Evolutionary conservation across 2,329 filamentous ascomycete species (phyloP), one percentile per base, ranked within the genome.

Genomic region (Xylariaceae sp.): DNA sequence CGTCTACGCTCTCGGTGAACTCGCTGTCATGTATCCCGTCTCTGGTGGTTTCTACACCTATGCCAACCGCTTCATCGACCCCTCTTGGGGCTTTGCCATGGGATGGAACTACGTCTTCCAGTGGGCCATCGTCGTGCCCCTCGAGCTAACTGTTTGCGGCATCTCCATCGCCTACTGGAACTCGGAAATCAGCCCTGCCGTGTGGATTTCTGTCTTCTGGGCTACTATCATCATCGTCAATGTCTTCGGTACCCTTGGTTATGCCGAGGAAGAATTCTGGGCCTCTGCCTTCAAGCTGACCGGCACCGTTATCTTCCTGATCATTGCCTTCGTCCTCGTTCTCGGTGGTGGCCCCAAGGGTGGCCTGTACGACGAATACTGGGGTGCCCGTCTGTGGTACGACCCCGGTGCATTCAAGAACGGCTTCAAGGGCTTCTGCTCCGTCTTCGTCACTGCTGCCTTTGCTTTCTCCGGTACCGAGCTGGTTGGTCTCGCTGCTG

Each of bases 381-480:
- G 66, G 57, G 75, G 78, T 12, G 71, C 72, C 1, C 67, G 70
- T 4, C 69, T 71, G 25, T 76, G 76, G 75, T 60, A 75, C 43
- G 59, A 74, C 20, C 69, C 74, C 0, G 75, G 74, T 17, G 72
- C 75, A 0, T 90, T 89, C 64, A 69, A 83, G 60, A 80, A 87
- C 56, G 85, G 85, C 22, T 88, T 89, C 69, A 84, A 85, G 52
- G 86, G 86, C 1, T 77, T 88, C 51, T 88, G 84, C 63, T 76
- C 75, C 48, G 82, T 83, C 41, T 86, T 87, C 53, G 83, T 88
- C 40, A 87, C 81, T 1, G 84, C 85, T 3, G 84, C 85, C 4
- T 88, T 88, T 58, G 71, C 85, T 19, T 89, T 88, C 60, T 79
- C 80, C 14, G 85, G 85, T 12, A 88, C 85, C 0, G 85, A 88